Evolutionary conservation across 1,139 yeast genomes (phyloP).

Genomic region (Saccharomyces hybrid): DNA sequence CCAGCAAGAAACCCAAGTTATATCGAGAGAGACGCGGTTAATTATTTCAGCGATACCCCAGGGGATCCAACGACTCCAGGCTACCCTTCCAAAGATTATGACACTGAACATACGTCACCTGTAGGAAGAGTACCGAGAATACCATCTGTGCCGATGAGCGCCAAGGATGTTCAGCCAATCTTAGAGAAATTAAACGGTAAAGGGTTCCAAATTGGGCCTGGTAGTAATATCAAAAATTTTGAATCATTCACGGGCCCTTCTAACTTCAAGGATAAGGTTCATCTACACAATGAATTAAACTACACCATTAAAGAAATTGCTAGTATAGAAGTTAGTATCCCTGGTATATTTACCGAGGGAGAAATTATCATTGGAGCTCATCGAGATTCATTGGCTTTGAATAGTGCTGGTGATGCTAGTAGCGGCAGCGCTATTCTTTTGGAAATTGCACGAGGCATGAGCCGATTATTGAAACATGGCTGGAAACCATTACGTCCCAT

Average conservation of each 20-base stretch:
- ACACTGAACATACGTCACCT: constrained; percentile 35
- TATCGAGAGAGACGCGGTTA: constrained; percentile 51
- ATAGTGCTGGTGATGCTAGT: constrained; percentile 41
- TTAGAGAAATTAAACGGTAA: constrained; percentile 28
- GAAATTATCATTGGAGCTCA: constrained; percentile 43
- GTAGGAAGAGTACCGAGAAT: constrained; percentile 39
- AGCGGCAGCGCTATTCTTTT: constrained; percentile 39
- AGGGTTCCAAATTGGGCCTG: constrained; percentile 32
- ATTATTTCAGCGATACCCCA: constrained; percentile 49
- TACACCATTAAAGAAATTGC: constrained; percentile 35
- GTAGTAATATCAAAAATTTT: constrained; percentile 34
- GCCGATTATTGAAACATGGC: constrained; percentile 35
- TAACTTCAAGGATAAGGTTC: constrained; percentile 17
- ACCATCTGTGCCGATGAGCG: constrained; percentile 39
- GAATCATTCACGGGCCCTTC: constrained; percentile 39
- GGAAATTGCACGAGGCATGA: constrained; percentile 41
- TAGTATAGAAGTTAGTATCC: constrained; percentile 40
- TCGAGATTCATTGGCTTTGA: constrained; percentile 37
- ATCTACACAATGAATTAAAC: constrained; percentile 33
- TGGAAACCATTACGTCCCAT: constrained; percentile 51
- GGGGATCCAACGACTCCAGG: constrained; percentile 72
- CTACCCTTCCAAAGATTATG: constrained; percentile 34
- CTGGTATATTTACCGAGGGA: constrained; percentile 42
- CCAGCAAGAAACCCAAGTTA: constrained; percentile 39
- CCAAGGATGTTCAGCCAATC: constrained; percentile 34